Conservation (phyloP, 768 basidiomycete species). For the Trametes coccinea region DNA sequence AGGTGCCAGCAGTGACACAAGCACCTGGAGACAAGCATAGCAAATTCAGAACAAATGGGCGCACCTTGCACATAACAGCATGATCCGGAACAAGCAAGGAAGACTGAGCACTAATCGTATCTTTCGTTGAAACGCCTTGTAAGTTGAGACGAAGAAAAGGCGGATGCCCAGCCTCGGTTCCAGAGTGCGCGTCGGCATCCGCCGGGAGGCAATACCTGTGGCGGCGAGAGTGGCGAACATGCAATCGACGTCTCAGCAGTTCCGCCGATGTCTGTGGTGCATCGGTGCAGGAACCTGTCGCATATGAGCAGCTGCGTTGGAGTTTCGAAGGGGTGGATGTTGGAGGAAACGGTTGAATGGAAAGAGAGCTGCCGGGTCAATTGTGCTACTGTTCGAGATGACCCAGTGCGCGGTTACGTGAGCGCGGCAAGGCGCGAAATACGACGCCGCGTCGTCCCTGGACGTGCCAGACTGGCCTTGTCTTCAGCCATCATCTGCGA, state of each 20-base stretch:
- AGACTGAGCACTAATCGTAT: no score
- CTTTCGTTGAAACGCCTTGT: no score
- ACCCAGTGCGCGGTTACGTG: constrained; percentile 17
- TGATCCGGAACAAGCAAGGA: no score
- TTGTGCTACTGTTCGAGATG: constrained; percentile 1
- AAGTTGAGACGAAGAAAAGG: no score
- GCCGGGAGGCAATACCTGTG: not conserved
- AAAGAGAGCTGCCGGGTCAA: not conserved
- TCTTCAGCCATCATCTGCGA: constrained; percentile 19
- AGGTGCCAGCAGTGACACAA: no score
- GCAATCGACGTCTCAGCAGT: no score
- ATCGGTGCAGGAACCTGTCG: no score
- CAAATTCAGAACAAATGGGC: no score
- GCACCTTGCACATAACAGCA: no score
- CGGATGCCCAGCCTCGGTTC: not conserved
- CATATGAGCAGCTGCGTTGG: not conserved
- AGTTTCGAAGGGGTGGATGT: not conserved
- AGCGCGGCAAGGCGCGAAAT: constrained; percentile 20
- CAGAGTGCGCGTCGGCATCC: not conserved
- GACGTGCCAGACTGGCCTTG: constrained; percentile 8
- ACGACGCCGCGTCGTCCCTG: constrained; percentile 8
- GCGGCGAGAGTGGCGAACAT: no score
- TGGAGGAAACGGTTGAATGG: not conserved
- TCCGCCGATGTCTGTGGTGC: no score
- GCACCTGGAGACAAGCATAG: no score